Percentiles rank a stretch among this genome's conserved stretches.
phyloP scores from a whole-genome alignment of 1,284 basidiomycete genomes.

The Termitomyces sp. region DNA sequence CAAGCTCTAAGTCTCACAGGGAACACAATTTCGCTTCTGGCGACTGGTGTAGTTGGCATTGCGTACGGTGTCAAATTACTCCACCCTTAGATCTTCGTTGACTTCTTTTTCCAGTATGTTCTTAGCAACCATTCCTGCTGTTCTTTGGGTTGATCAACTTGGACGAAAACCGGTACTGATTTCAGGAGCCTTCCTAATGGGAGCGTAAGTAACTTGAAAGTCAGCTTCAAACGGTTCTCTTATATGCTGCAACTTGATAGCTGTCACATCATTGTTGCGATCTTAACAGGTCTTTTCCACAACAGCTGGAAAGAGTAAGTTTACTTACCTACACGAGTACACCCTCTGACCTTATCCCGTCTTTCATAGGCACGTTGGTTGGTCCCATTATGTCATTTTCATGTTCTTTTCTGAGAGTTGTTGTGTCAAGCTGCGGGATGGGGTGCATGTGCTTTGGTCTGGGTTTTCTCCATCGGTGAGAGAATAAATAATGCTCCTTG shows the following conservation, averaged over 20 bases:
- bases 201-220: constrained; percentile 32
- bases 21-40: constrained; percentile 59
- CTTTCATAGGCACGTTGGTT: constrained; percentile 10
- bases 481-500: constrained; percentile 1
- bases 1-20: constrained; percentile 50
- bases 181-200: constrained; percentile 70
- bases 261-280: constrained; percentile 63
- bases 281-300: constrained; percentile 52
- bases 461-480: constrained; percentile 62
- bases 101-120: constrained; percentile 49
- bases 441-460: constrained; percentile 61
- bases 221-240: background rate
- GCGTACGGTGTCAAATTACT: constrained; percentile 40
- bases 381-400: background rate
- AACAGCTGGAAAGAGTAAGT: constrained; percentile 46
- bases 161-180: constrained; percentile 68
- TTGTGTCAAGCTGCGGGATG: constrained; percentile 49
- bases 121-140: constrained; percentile 68
- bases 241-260: constrained; percentile 25
- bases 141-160: constrained; percentile 67
- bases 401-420: background rate
- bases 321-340: background rate
- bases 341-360: background rate
- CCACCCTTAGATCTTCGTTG: background rate
- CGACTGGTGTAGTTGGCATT: constrained; percentile 81